Percentiles rank a stretch among this genome's conserved stretches.
Conservation (phyloP, 2,329 filamentous ascomycete genomes). For the Paecilomyces dactylethromorphus region DNA sequence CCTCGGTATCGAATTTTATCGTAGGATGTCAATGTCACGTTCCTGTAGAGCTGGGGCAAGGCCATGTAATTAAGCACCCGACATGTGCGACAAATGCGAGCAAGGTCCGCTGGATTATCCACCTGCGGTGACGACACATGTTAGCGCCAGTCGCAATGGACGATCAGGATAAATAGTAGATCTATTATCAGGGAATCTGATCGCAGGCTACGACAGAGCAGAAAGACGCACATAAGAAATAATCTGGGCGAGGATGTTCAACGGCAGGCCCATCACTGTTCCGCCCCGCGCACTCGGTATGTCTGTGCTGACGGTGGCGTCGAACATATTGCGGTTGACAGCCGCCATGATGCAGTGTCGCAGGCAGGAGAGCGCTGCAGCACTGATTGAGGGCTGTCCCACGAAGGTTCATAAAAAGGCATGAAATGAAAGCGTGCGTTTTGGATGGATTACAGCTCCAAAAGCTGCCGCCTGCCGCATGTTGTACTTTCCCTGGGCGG, state of each 20-base stretch:
- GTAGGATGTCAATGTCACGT: slow-evolving; percentile 52
- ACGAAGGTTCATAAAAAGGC: not conserved
- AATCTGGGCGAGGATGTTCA: slow-evolving; percentile 54
- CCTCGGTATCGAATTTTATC: slow-evolving; percentile 52
- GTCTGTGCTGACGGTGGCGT: slow-evolving; percentile 25
- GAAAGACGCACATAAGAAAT: slow-evolving; percentile 43
- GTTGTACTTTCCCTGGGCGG: not conserved
- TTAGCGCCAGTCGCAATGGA: not conserved
- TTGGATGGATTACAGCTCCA: not conserved
- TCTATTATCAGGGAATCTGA: not conserved
- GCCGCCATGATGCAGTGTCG: slow-evolving; percentile 33
- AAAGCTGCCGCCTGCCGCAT: not conserved
- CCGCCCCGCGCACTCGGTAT: slow-evolving; percentile 16
- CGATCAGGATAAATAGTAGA: not conserved
- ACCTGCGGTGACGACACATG: slow-evolving; percentile 35
- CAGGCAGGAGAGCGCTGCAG: slow-evolving; percentile 14
- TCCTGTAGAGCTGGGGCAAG: slow-evolving; percentile 54
- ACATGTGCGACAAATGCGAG: slow-evolving; percentile 53
- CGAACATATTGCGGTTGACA: slow-evolving; percentile 38
- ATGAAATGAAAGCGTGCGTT: not conserved
- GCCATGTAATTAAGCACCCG: slow-evolving; percentile 60
- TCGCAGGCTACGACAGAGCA: not conserved
- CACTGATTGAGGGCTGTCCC: slow-evolving; percentile 14
- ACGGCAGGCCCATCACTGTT: slow-evolving; percentile 41
- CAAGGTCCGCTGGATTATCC: slow-evolving; percentile 52